phyloP scores from a whole-genome alignment of 2,329 filamentous ascomycete genomes.

The Alternaria triticimaculans region DNA sequence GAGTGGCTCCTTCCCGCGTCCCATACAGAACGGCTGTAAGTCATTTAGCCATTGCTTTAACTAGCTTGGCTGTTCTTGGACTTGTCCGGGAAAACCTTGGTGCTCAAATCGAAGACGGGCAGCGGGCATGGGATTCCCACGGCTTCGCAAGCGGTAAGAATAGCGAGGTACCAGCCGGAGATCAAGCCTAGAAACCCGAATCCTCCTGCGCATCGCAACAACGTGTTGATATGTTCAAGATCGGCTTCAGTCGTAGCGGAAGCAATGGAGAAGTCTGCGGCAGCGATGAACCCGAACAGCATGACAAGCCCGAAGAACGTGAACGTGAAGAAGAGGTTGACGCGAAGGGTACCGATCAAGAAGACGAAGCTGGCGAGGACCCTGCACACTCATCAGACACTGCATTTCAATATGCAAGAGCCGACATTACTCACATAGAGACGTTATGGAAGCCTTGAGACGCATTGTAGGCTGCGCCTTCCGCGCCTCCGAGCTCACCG shows the following conservation, averaged over 20 bases:
- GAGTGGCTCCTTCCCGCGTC: not conserved
- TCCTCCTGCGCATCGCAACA: conserved; percentile 21
- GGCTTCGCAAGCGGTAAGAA: conserved; percentile 24
- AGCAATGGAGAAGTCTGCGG: conserved; percentile 21
- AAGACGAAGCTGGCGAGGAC: conserved; percentile 25
- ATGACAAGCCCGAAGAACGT: conserved; percentile 28
- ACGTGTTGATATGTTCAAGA: conserved; percentile 19
- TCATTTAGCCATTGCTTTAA: not conserved
- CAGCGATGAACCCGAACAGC: conserved; percentile 27
- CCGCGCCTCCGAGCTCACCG: conserved; percentile 19
- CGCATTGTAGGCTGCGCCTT: conserved; percentile 26
- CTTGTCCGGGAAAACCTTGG: conserved; percentile 24
- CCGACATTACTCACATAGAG: conserved; percentile 13
- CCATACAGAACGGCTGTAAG: not conserved
- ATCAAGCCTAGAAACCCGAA: conserved; percentile 26
- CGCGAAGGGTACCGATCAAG: conserved; percentile 25
- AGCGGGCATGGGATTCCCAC: conserved; percentile 29
- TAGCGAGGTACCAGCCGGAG: conserved; percentile 27
- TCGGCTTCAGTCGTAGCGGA: conserved; percentile 18
- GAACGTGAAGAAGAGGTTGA: conserved; percentile 25
- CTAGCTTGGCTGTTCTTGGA: not conserved
- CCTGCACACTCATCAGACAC: conserved; percentile 10
- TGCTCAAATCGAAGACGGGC: conserved; percentile 27
- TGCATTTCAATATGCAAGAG: too few relatives aligned
- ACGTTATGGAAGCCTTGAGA: conserved; percentile 32